Base-by-base conservation (phyloP, 1,284 basidiomycete genomes). In the Marasmius fiardii region DNA sequence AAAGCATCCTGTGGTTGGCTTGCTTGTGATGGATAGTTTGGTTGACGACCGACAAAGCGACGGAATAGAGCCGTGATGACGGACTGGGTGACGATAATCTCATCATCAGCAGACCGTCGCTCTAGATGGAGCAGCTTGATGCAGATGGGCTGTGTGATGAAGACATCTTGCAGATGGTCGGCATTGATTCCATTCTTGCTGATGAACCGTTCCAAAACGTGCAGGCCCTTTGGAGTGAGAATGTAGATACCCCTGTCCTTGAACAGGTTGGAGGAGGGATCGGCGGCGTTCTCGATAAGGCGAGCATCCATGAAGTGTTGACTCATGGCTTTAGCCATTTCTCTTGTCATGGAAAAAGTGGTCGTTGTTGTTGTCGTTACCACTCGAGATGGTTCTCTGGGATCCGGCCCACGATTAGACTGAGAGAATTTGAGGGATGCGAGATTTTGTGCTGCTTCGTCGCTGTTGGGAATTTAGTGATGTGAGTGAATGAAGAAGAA, bases 301-400 rank as follows among this genome's bases (percentile, higher is more conserved):
- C 95, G 90, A 51, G 96, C 95, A 63, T 99, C 96, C 92, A 99
- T 96, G 68, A 98, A 99, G 68, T 98, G 95, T 73, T 99, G 96
- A 73, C 94, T 94, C 86, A 99, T 98, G 34, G 93, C 94, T 75
- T 98, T 97, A 59, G 97, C 97, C 91, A 99, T 99, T 48, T 99
- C 96, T 63, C 95, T 87, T 61, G 93, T 95, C 97, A 99, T 99
- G 60, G 94, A 95, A 74, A 99, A 99, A 21, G 97, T 99, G 43
- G 97, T 99, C 8, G 96, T 99, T 4, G 97, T 99, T 0, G 97
- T 99, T 1, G 96, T 99, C 63, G 97, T 98, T 66, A 99, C 90
- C 70, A 99, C 94, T 66, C 96, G 88, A 71, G 92, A 86, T 60
- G 95, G 94, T 74, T 99, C 95, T 74, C 93, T 91, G 58, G 97